A percentile compares a stretch with the other conserved stretches of the same genome.
These are phyloP conservation scores for Syzygium aqueum DNA, from an alignment of 345 rosid genomes.

Conservation along the genomic window DNA sequence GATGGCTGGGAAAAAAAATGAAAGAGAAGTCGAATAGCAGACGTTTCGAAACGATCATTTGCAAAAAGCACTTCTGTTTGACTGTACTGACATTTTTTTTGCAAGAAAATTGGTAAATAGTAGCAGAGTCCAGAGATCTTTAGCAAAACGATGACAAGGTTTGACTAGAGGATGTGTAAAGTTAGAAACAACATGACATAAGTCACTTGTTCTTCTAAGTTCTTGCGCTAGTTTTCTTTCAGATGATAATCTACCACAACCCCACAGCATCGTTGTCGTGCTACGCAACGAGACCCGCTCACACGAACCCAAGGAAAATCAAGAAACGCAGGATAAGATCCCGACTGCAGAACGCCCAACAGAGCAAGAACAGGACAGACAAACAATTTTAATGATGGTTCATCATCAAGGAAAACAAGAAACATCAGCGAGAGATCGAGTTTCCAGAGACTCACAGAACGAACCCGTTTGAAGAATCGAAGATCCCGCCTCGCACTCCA, in stretches of 20 bases:
- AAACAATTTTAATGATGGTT: accelerated
- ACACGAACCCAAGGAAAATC: background rate
- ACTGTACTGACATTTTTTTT: accelerated
- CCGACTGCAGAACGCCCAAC: background rate
- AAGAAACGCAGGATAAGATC: background rate
- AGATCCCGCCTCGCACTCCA: background rate
- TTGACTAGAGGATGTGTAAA: background rate
- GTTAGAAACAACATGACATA: background rate
- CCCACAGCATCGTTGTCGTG: background rate
- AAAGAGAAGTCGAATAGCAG: background rate
- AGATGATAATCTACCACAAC: background rate
- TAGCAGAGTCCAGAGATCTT: background rate
- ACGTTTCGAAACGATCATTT: background rate
- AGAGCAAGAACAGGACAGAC: background rate
- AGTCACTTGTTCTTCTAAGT: background rate
- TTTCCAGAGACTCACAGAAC: background rate
- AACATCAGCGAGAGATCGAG: background rate
- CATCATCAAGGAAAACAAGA: background rate
- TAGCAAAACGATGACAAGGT: background rate
- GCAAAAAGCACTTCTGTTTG: background rate
- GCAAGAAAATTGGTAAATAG: background rate
- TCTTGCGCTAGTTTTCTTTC: background rate
- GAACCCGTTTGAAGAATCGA: background rate
- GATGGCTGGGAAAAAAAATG: background rate
- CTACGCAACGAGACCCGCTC: background rate